A percentile compares a stretch with the other conserved stretches of the same genome.
Conservation (phyloP, 345 rosid species). For the Noccaea caerulescens region DNA sequence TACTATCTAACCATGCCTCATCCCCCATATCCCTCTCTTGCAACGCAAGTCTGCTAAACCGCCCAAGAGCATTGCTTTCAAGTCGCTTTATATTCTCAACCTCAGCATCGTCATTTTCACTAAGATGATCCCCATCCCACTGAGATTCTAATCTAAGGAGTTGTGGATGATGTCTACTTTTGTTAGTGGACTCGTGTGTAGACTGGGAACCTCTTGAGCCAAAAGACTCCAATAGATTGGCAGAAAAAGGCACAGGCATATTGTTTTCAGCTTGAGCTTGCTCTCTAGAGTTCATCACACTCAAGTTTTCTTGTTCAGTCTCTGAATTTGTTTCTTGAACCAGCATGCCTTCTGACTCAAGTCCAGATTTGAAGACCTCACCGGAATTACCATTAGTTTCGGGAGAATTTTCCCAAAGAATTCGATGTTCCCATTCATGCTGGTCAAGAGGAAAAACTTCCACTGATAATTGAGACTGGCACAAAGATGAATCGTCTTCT, state of each 20-base stretch:
- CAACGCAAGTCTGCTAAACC: slow-evolving; percentile 54
- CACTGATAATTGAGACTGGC: slow-evolving; percentile 57
- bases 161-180: slow-evolving; percentile 74
- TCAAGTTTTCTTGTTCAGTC: slow-evolving; percentile 42
- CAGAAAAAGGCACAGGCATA: slow-evolving; percentile 43
- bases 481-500: slow-evolving; percentile 48
- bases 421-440: slow-evolving; percentile 88
- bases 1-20: slow-evolving; percentile 82
- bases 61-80: slow-evolving; percentile 53
- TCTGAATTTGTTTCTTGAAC: slow-evolving; percentile 47
- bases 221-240: slow-evolving; percentile 60
- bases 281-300: slow-evolving; percentile 37
- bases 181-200: slow-evolving; percentile 36
- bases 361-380: slow-evolving; percentile 51
- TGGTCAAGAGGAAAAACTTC: slow-evolving; percentile 78
- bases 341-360: slow-evolving; percentile 46
- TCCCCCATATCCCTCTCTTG: slow-evolving; percentile 66
- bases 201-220: slow-evolving; percentile 47
- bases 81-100: slow-evolving; percentile 45
- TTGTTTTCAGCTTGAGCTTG: slow-evolving; percentile 47
- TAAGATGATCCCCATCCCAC: slow-evolving; percentile 38
- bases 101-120: slow-evolving; percentile 47
- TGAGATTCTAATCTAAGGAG: slow-evolving; percentile 79
- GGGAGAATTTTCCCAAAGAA: slow-evolving; percentile 82
- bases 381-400: slow-evolving; percentile 48